A percentile compares a stretch with the other conserved stretches of the same genome.
Evolutionary conservation across 176 grass and related monocot species (phyloP).

Genomic region (Pontederia crassipes): DNA sequence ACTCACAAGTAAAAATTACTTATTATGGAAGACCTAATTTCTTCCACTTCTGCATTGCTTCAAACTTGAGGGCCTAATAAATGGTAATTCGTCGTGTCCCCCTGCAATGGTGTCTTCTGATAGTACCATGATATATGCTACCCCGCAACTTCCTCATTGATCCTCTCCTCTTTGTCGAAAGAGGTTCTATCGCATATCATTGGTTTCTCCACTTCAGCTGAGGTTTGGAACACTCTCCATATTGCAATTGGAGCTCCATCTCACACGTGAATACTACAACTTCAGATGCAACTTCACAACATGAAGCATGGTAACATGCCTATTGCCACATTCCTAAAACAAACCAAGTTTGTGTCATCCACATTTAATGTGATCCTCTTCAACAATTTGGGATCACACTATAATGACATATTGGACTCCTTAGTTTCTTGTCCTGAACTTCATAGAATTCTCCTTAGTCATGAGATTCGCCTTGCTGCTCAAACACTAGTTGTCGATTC

Average conservation of each 20-base stretch:
- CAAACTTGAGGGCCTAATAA: too few relatives aligned
- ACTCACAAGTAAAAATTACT: too few relatives aligned
- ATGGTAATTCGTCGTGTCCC: too few relatives aligned
- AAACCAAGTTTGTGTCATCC: neutral
- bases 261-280: neutral
- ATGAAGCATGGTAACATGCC: neutral
- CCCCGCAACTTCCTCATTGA: too few relatives aligned
- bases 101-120: too few relatives aligned
- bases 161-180: neutral
- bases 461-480: neutral
- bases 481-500: neutral
- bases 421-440: neutral
- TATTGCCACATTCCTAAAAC: neutral
- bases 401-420: neutral
- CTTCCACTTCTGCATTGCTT: too few relatives aligned
- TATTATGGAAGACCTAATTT: too few relatives aligned
- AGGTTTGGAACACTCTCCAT: neutral
- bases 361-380: neutral
- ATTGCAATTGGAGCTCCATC: neutral
- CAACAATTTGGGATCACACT: neutral
- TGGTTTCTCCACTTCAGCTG: neutral
- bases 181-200: neutral
- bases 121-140: too few relatives aligned
- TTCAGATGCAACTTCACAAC: neutral
- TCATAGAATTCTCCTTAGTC: neutral